Base-by-base conservation (phyloP, 2,329 filamentous ascomycete species). In the Chrysoporthe deuterocubensis region DNA sequence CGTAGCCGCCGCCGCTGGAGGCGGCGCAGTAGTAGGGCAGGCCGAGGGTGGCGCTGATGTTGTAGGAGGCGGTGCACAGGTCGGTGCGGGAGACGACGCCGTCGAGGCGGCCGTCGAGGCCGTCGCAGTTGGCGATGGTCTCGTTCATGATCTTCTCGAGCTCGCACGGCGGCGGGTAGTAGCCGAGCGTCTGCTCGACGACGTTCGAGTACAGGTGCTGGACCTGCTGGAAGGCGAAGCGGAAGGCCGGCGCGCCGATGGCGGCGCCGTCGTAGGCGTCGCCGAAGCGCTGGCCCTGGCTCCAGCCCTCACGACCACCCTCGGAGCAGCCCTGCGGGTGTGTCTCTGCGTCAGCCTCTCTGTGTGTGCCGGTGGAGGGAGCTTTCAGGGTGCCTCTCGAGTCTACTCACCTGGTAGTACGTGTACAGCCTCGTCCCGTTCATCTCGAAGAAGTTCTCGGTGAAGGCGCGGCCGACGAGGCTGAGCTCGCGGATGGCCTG, bases 401-500 rank as follows among this genome's bases (percentile, higher is more conserved):
- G 5, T 32, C 13, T 32, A 11, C 62, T 61, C 32, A 65, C 84
- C 70, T 85, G 75, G 75, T 85, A 87, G 75, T 88, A 87, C n/a
- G 85, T 83, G 73, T 81, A 83, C 60, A 86, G 73, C 66, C 73
- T 71, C 71, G 68, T 44, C 67, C 71, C 52, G n/a, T 69, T 69
- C 42, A 71, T 59, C 18, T 73, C 74, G 71, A 80, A 86, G 62
- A 84, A 80, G 56, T 75, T 76, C 67, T 73, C 72, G 18, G 81
- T 79, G 54, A 85, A 68, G 1, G 75, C 74, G 70, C 84, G 84
- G 26, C 82, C 82, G 16, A 85, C 72, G n/a, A 77, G 71, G 16
- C 81, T 84, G 79, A 86, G 81, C 73, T 88, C 85, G 44, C 81
- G 81, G 1, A 86, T 76, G 0, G 81, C 84, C 69, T 82, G 78